Evolutionary conservation across 2,329 filamentous ascomycete species (phyloP).

Genomic region (Chaetomiaceae sp.): DNA sequence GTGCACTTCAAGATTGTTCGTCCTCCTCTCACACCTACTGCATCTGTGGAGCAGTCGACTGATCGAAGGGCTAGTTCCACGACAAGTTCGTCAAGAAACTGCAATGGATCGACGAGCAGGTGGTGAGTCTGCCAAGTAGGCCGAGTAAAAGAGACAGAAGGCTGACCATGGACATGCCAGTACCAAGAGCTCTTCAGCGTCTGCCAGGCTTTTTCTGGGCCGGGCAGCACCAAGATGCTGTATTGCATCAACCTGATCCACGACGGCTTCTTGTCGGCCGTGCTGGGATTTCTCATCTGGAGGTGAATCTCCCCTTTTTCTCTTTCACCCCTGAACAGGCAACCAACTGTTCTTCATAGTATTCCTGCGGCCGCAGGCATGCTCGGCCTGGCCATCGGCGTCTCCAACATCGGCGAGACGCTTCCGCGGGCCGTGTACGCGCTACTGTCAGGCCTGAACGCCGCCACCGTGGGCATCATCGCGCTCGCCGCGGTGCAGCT

Average conservation of each 20-base stretch:
- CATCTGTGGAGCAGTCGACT: neutral
- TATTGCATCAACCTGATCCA: slow-evolving; percentile 65
- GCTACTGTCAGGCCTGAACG: slow-evolving; percentile 65
- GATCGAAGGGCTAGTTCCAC: slow-evolving; percentile 43
- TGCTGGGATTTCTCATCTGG: slow-evolving; percentile 61
- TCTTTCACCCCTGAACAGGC: neutral
- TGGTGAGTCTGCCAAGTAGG: slow-evolving; percentile 25
- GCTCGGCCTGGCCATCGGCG: slow-evolving; percentile 62
- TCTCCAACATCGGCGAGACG: slow-evolving; percentile 53
- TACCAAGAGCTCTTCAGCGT: slow-evolving; percentile 65
- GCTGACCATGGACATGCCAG: slow-evolving; percentile 42
- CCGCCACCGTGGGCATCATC: slow-evolving; percentile 67
- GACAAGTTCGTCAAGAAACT: slow-evolving; percentile 56
- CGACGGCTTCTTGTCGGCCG: slow-evolving; percentile 52
- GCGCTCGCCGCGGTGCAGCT: slow-evolving; percentile 65
- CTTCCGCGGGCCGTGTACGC: slow-evolving; percentile 63
- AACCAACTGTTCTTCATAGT: slow-evolving; percentile 25
- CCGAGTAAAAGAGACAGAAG: neutral
- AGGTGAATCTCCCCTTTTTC: slow-evolving; percentile 23
- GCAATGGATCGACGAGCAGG: slow-evolving; percentile 65
- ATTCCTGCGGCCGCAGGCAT: slow-evolving; percentile 67
- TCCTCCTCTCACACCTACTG: slow-evolving; percentile 16
- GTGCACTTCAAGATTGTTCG: slow-evolving; percentile 62
- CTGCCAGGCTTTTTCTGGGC: slow-evolving; percentile 63
- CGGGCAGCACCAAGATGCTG: slow-evolving; percentile 66